Percentiles rank a stretch among this genome's conserved stretches.
phyloP scores from a whole-genome alignment of 495 filamentous ascomycete species.

The Penicillium dipodomyicola region DNA sequence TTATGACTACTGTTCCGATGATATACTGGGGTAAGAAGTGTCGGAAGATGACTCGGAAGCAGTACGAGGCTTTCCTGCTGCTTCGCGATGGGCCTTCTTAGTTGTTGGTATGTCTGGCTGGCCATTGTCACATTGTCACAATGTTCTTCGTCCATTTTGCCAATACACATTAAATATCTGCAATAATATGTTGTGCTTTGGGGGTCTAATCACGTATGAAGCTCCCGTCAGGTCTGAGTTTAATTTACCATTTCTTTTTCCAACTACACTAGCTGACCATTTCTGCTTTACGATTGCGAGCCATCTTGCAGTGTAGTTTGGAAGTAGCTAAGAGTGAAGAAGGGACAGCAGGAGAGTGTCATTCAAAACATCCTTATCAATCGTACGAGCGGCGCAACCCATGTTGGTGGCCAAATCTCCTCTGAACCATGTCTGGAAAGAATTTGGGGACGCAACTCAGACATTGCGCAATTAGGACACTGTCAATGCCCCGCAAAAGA shows the following conservation, averaged over 20 bases:
- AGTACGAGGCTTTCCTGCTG: constrained; percentile 20
- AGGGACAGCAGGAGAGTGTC: not conserved
- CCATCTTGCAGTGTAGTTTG: not conserved
- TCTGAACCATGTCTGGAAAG: not conserved
- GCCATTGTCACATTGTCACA: too few relatives aligned
- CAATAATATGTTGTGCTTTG: not conserved
- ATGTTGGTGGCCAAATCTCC: not conserved
- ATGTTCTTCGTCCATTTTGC: not conserved
- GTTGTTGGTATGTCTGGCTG: not conserved
- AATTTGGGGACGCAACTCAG: not conserved
- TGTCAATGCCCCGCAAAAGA: not conserved
- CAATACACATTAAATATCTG: not conserved
- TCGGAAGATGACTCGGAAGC: constrained; percentile 17
- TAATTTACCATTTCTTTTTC: not conserved
- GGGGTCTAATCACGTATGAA: too few relatives aligned
- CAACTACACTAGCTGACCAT: not conserved
- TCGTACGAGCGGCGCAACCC: not conserved
- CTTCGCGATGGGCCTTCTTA: constrained; percentile 18
- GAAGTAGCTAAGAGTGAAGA: not conserved
- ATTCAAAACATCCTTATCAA: not conserved
- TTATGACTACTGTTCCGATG: constrained; percentile 22
- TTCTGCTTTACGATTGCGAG: not conserved
- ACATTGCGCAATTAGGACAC: not conserved
- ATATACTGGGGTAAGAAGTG: constrained; percentile 22
- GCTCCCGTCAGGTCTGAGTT: not conserved